Evolutionary conservation across 192 early-diverging fungal genomes (phyloP), one percentile per base, ranked within the genome.

Genomic region (Spizellomyces sp.): DNA sequence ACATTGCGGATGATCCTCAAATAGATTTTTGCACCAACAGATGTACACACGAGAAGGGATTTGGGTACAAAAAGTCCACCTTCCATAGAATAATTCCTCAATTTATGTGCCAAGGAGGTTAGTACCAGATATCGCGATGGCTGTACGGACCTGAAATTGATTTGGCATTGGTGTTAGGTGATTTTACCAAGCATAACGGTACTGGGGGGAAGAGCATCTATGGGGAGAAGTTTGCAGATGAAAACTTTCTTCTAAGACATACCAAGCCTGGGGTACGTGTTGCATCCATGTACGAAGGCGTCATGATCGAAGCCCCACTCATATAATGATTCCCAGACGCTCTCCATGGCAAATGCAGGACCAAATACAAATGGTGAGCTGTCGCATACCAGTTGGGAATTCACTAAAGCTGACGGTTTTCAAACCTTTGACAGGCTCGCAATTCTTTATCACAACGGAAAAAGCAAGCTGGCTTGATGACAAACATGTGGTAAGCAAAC

Each of bases 281-380:
- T 62, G 19, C 66, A 10, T 6, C 19, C 21, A 6, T 22, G n/a
- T 67, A 15, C 6, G 27, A 19, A 48, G 4, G 4, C 42, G 14
- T 8, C 4, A 4, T 58, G 44, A 22, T 45, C 46, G 8, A 10
- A 17, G 14, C 8, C 12, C 22, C 44, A 47, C 56, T 5, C 1
- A 7, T 70, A 22, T 60, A 36, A 36, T 36, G 27, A 2, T 36
- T 36, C 27, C 27, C 27, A 82, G 83, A 79, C 88, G 62, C 82
- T 96, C 56, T 94, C 91, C 56, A 95, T 96, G 94, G 94, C 94
- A 68, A 94, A 95, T 75, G 89, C 92, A 70, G 93, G 94, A n/a
- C 86, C 91, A 42, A 87, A 89, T 75, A 95, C 94, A 75, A 94
- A 94, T 80, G 93, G 27, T 89, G 44, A 76, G 45, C 1, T 55